Base-by-base conservation (phyloP, 83 land plant genomes). In the Diphasiastrum complanatum region DNA sequence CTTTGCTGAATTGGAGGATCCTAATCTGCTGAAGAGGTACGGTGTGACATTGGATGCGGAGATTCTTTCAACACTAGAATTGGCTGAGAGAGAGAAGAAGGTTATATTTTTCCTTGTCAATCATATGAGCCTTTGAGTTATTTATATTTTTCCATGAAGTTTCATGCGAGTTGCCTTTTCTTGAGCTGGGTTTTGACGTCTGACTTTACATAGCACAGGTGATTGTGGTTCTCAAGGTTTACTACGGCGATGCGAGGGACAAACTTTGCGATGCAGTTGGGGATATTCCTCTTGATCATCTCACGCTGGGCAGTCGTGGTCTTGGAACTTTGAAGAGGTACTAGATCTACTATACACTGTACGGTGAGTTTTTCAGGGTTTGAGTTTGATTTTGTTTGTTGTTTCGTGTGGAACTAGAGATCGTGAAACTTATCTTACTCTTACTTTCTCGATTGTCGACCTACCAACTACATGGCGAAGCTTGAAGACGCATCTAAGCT, bases 181-280 rank as follows among this genome's bases (percentile, higher is more conserved):
- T 38, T 8, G 8, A 14, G 12, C 43, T 8, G 14, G 14, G 14
- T 38, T 38, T 38, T 8, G 14, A 8, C 14, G 43, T 38, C 8
- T 8, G 43, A 38, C 8, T 38, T 8, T 14, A 8, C 12, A 14
- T 38, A 8, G 8, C 14, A 14, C 43, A 38, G 43, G 12, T 38
- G 14, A 8, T 8, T 8, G 20, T 49, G 8, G 52, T 22, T 4
- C 33, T 5, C 14, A 54, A 54, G 33, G 33, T 54, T n/a, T 54
- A 26, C n/a, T 54, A 54, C 33, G 58, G 58, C 33, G 58, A 54
- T 54, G 58, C 58, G 10, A 18, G 58, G 5, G 58, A 54, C n/a
- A 54, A 54, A 33, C 11, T 54, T 4, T 18, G n/a, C 33, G 58
- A 54, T 22, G 58, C 58, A 25, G 33, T 54, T 54, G n/a, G 11